These are phyloP conservation scores for Mycena indigotica DNA, from an alignment of 768 basidiomycete genomes.

Conservation along the genomic window DNA sequence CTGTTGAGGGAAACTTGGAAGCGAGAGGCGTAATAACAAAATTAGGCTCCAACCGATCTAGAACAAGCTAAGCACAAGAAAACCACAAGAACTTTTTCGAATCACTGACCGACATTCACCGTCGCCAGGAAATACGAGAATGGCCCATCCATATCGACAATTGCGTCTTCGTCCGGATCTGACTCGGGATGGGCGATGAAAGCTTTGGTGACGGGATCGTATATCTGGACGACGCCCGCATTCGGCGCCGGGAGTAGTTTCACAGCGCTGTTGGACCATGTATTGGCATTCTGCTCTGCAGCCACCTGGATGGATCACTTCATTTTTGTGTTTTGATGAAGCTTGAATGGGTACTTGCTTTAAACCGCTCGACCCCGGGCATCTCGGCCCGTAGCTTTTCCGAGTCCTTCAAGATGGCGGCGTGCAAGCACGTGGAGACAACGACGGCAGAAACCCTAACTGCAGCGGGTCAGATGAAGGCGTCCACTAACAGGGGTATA, in stretches of 20 bases:
- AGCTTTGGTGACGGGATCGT: constrained; percentile 50
- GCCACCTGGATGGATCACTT: too few relatives aligned
- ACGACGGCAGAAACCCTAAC: constrained; percentile 73
- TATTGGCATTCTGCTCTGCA: constrained; percentile 69
- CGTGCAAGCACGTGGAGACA: constrained; percentile 83
- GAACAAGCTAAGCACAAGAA: constrained; percentile 43
- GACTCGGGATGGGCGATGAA: constrained; percentile 50
- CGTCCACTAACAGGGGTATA: not conserved
- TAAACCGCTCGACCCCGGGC: constrained; percentile 65
- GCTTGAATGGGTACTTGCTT: too few relatives aligned
- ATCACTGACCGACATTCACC: constrained; percentile 73
- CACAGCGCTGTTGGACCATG: constrained; percentile 68
- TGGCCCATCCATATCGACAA: constrained; percentile 66
- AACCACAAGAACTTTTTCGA: constrained; percentile 71
- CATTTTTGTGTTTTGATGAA: too few relatives aligned
- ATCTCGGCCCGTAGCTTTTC: constrained; percentile 68
- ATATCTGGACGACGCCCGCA: constrained; percentile 53
- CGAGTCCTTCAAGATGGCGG: constrained; percentile 78
- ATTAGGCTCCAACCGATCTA: constrained; percentile 74
- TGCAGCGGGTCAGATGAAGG: too few relatives aligned
- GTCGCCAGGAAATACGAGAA: constrained; percentile 87
- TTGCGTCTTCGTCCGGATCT: constrained; percentile 30
- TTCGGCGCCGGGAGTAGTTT: constrained; percentile 53
- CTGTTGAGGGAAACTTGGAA: constrained; percentile 44
- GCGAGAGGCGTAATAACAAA: constrained; percentile 78